Conservation (phyloP, 2,329 filamentous ascomycete species). For the Mycosphaerella arachidis region DNA sequence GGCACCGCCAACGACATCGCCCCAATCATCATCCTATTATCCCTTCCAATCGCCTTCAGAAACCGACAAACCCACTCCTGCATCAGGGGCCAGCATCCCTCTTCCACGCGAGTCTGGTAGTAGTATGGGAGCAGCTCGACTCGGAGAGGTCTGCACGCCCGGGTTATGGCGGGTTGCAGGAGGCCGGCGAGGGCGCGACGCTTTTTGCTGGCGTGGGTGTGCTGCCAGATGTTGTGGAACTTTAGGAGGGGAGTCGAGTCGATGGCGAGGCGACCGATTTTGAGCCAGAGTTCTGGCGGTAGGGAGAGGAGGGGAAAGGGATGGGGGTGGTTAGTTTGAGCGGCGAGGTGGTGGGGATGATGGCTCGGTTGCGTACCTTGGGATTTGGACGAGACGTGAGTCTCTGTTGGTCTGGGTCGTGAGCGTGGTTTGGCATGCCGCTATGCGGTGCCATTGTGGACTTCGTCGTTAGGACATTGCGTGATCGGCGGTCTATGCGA, state of each 20-base stretch:
- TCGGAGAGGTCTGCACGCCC: not conserved
- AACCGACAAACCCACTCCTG: not conserved
- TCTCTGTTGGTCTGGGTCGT: too few relatives aligned
- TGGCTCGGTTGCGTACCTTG: not conserved
- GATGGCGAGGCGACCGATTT: constrained; percentile 1
- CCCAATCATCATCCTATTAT: not conserved
- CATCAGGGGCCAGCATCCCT: not conserved
- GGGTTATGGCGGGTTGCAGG: not conserved
- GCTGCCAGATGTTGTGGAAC: not conserved
- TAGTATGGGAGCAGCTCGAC: not conserved
- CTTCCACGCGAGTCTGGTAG: not conserved
- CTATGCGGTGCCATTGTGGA: too few relatives aligned
- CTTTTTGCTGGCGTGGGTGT: not conserved
- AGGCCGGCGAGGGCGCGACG: not conserved
- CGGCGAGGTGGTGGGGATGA: not conserved
- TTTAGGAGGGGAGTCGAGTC: not conserved
- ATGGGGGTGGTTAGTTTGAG: not conserved
- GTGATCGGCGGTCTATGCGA: too few relatives aligned
- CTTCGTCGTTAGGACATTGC: too few relatives aligned
- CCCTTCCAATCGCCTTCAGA: not conserved
- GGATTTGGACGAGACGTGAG: too few relatives aligned
- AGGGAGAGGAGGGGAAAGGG: constrained; percentile 1
- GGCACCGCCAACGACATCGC: not conserved
- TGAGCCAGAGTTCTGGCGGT: constrained; percentile 5
- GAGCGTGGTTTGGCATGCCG: too few relatives aligned